A percentile compares a stretch with the other conserved stretches of the same genome.
Evolutionary conservation across 192 early-diverging fungal species (phyloP).

Genomic region (Lunasporangiospora selenospora): DNA sequence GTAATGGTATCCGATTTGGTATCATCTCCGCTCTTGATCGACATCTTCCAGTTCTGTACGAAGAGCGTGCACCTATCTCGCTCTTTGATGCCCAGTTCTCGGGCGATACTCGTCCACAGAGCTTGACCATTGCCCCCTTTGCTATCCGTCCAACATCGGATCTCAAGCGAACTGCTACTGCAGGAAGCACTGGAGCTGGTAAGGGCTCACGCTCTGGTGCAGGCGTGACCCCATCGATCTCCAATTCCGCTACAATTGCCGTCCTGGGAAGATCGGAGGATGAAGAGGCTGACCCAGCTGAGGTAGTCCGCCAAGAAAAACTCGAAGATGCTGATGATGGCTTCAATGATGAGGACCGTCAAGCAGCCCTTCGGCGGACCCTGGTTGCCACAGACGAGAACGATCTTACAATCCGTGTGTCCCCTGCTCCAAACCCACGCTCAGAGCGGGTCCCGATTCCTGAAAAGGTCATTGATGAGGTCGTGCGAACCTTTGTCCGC

Average conservation of each 20-base stretch:
- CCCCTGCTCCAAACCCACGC: not conserved
- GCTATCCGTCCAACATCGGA: no score
- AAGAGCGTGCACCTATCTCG: slow-evolving; percentile 63
- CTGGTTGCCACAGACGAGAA: slow-evolving; percentile 26
- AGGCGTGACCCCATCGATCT: slow-evolving; percentile 19
- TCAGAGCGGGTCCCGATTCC: slow-evolving; percentile 49
- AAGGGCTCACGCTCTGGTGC: no score
- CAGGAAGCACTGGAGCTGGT: no score
- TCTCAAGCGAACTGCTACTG: no score
- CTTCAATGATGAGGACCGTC: slow-evolving; percentile 3
- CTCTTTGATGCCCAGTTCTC: slow-evolving; percentile 55
- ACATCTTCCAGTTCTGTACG: slow-evolving; percentile 59
- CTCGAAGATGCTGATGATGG: not conserved
- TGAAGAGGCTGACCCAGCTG: slow-evolving; percentile 10
- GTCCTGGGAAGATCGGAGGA: slow-evolving; percentile 7
- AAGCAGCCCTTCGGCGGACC: slow-evolving; percentile 17
- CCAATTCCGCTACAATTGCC: slow-evolving; percentile 33
- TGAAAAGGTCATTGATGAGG: slow-evolving; percentile 52
- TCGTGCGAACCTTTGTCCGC: slow-evolving; percentile 54
- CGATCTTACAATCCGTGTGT: slow-evolving; percentile 1
- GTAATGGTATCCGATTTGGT: slow-evolving; percentile 65
- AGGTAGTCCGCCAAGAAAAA: no score
- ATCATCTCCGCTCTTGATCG: slow-evolving; percentile 54
- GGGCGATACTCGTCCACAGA: no score
- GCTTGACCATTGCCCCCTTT: no score